These are phyloP conservation scores for Oleoguttula mirabilis DNA, from an alignment of 495 filamentous ascomycete species.

Conservation along the genomic window DNA sequence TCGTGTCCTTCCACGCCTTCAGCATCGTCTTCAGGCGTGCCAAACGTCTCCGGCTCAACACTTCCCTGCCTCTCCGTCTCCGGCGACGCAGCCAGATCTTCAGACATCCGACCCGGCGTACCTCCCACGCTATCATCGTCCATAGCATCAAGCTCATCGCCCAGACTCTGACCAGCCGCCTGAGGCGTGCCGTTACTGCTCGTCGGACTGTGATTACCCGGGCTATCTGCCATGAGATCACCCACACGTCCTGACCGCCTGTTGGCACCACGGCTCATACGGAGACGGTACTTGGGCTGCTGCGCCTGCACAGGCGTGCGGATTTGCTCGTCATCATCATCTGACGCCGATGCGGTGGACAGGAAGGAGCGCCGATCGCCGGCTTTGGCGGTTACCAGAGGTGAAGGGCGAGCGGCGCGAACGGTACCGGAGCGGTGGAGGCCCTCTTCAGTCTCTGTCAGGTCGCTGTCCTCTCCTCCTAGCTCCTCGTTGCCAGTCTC, in stretches of 20 bases:
- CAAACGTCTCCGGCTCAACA: slow-evolving; percentile 8
- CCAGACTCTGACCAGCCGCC: slow-evolving; percentile 63
- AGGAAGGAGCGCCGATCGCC: slow-evolving; percentile 56
- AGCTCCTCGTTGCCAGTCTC: slow-evolving; percentile 78
- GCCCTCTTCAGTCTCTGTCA: slow-evolving; percentile 72
- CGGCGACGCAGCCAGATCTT: neutral
- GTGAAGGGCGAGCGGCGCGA: slow-evolving; percentile 17
- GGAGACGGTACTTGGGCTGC: slow-evolving; percentile 50
- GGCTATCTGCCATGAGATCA: slow-evolving; percentile 49
- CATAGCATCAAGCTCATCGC: slow-evolving; percentile 75
- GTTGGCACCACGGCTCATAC: slow-evolving; percentile 26
- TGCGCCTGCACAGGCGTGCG: slow-evolving; percentile 52
- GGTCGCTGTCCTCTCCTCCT: slow-evolving; percentile 63
- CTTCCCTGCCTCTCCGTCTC: slow-evolving; percentile 5
- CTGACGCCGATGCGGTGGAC: slow-evolving; percentile 83
- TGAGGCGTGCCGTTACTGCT: slow-evolving; percentile 18
- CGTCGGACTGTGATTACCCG: slow-evolving; percentile 40
- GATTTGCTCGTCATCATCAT: slow-evolving; percentile 60
- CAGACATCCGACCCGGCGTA: slow-evolving; percentile 31
- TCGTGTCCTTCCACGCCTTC: neutral
- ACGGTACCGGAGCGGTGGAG: slow-evolving; percentile 6
- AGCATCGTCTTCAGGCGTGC: neutral
- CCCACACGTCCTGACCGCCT: slow-evolving; percentile 40
- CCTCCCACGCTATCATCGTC: slow-evolving; percentile 50
- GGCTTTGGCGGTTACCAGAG: slow-evolving; percentile 36